phyloP scores from a whole-genome alignment of 2,329 filamentous ascomycete genomes.

The Trichophyton rubrum region DNA sequence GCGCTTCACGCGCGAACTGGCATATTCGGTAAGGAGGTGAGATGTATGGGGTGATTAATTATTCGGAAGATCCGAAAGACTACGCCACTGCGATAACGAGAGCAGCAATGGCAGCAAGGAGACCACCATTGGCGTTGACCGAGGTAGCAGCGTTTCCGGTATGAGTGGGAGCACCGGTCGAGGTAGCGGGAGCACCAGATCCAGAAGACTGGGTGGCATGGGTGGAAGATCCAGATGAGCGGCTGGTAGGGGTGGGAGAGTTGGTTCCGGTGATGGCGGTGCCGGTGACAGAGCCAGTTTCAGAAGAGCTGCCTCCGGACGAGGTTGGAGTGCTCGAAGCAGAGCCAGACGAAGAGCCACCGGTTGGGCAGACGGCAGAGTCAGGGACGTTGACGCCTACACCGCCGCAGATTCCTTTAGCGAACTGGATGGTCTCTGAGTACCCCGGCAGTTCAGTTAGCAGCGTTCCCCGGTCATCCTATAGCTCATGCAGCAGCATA shows the following conservation, averaged over 20 bases:
- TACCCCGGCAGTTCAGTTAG: no score
- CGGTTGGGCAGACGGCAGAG: slow-evolving; percentile 20
- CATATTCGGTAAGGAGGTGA: neutral
- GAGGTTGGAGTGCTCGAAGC: slow-evolving; percentile 8
- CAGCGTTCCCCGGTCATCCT: neutral
- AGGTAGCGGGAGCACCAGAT: neutral
- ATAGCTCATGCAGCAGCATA: no score
- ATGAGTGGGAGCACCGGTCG: neutral
- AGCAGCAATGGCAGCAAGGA: slow-evolving; percentile 11
- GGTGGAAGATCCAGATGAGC: neutral
- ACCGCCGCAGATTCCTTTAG: slow-evolving; percentile 27
- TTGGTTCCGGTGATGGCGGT: slow-evolving; percentile 15
- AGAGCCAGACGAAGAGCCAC: slow-evolving; percentile 1
- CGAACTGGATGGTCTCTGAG: slow-evolving; percentile 25
- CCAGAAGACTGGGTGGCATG: neutral
- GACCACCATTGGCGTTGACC: slow-evolving; percentile 14
- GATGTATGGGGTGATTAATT: neutral
- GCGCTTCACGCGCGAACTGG: neutral
- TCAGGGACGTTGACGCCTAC: slow-evolving; percentile 27
- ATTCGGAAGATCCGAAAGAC: neutral
- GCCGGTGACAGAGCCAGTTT: neutral
- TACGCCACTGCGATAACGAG: slow-evolving; percentile 9
- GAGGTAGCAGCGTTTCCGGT: slow-evolving; percentile 15
- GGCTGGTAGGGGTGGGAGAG: slow-evolving; percentile 17
- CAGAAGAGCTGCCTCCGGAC: slow-evolving; percentile 10